Percentiles rank a stretch among this genome's conserved stretches.
phyloP scores from a whole-genome alignment of 2,329 filamentous ascomycete species.

The Lecanicillium sp. region DNA sequence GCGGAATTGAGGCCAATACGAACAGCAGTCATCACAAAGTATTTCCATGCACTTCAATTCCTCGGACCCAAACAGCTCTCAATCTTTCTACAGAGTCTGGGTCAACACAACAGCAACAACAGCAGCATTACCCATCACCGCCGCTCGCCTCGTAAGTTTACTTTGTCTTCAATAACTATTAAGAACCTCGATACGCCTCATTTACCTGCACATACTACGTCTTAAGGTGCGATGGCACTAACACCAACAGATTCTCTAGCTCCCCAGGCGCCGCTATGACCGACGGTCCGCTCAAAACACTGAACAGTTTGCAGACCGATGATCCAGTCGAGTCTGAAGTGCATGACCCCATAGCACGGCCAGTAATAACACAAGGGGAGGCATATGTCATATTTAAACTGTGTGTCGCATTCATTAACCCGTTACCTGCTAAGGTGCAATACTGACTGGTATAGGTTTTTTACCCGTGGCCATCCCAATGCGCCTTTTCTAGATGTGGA shows the following conservation, averaged over 20 bases:
- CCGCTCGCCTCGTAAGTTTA: background rate
- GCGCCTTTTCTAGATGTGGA: slow-evolving; percentile 1
- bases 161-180: background rate
- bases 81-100: background rate
- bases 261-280: background rate
- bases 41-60: too few relatives aligned
- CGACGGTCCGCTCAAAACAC: background rate
- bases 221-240: too few relatives aligned
- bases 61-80: too few relatives aligned
- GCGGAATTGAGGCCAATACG: too few relatives aligned
- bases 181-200: too few relatives aligned
- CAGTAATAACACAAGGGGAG: background rate
- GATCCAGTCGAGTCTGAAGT: background rate
- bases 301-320: background rate
- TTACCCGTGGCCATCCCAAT: background rate
- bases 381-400: slow-evolving; percentile 1
- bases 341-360: background rate
- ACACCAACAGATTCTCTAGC: background rate
- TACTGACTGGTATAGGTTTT: background rate
- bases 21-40: too few relatives aligned
- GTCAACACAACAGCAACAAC: background rate
- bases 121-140: slow-evolving; percentile 1
- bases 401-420: background rate
- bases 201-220: too few relatives aligned
- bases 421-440: background rate